Percentiles rank a stretch among this genome's conserved stretches.
These are phyloP conservation scores for Apium graveolens DNA, from an alignment of 129 eudicot species.

Conservation along the genomic window DNA sequence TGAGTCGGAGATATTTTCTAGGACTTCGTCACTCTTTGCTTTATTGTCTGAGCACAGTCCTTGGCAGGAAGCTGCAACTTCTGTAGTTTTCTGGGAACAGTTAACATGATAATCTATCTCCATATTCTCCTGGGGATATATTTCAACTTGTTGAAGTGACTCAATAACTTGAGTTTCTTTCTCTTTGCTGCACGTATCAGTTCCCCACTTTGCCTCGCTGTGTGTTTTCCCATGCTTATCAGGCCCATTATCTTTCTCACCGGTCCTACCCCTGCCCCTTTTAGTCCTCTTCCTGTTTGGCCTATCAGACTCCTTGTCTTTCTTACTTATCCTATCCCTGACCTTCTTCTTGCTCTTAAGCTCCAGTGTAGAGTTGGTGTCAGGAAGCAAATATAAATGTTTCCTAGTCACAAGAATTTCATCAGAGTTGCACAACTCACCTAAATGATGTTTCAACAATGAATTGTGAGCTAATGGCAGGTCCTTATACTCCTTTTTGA, in stretches of 20 bases:
- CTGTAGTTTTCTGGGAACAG: background rate
- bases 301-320: background rate
- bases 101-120: background rate
- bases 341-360: slow-evolving; percentile 18
- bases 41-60: background rate
- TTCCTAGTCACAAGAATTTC: slow-evolving; percentile 1
- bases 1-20: background rate
- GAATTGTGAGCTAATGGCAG: slow-evolving; percentile 9
- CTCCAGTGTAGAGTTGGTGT: background rate
- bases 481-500: background rate
- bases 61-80: background rate
- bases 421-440: background rate
- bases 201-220: background rate
- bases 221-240: background rate
- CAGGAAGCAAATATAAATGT: slow-evolving; percentile 8
- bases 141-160: background rate
- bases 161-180: background rate
- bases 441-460: slow-evolving; percentile 5
- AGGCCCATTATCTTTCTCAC: background rate
- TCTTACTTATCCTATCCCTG: background rate
- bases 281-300: slow-evolving; percentile 2
- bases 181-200: background rate
- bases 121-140: background rate
- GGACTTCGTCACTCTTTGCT: background rate
- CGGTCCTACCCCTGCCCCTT: slow-evolving; percentile 6